phyloP scores from a whole-genome alignment of 116 monocot species.

The Posidonia oceanica region DNA sequence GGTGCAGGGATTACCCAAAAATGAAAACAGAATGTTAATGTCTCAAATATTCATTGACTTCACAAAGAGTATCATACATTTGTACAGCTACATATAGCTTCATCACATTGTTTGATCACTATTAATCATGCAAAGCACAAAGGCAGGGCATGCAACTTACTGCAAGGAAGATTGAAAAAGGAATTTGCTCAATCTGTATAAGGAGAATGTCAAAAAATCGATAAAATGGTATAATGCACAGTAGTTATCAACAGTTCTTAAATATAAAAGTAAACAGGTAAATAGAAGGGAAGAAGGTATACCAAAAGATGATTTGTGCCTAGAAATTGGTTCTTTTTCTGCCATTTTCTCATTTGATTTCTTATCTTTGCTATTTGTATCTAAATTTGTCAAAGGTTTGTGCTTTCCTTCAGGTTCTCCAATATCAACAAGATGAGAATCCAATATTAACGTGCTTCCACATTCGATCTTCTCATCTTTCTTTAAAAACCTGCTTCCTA shows the following conservation, averaged over 20 bases:
- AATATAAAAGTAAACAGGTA: constrained; percentile 1
- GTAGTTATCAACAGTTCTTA: not conserved
- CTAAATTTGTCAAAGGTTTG: not conserved
- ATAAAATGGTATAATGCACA: not conserved
- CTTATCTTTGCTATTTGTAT: constrained; percentile 1
- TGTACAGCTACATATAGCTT: too few species aligned
- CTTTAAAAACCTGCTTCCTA: constrained; percentile 55
- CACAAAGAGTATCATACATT: too few species aligned
- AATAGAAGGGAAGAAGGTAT: too few species aligned
- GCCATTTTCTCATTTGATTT: constrained; percentile 7
- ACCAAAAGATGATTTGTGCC: constrained; percentile 1
- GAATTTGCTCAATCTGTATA: too few species aligned
- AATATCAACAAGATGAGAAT: constrained; percentile 71
- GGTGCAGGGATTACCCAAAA: too few species aligned
- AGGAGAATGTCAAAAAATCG: too few species aligned
- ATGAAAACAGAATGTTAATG: too few species aligned
- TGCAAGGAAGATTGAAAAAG: too few species aligned
- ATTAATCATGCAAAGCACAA: too few species aligned
- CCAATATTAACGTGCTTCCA: constrained; percentile 45
- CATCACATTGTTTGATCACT: too few species aligned
- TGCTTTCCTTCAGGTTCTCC: constrained; percentile 25
- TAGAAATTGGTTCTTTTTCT: not conserved
- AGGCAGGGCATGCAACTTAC: too few species aligned
- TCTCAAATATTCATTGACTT: too few species aligned
- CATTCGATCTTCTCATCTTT: constrained; percentile 45